Evolutionary conservation across 1,284 basidiomycete genomes (phyloP), one percentile per base, ranked within the genome.

Genomic region (Neolentinus lepideus): DNA sequence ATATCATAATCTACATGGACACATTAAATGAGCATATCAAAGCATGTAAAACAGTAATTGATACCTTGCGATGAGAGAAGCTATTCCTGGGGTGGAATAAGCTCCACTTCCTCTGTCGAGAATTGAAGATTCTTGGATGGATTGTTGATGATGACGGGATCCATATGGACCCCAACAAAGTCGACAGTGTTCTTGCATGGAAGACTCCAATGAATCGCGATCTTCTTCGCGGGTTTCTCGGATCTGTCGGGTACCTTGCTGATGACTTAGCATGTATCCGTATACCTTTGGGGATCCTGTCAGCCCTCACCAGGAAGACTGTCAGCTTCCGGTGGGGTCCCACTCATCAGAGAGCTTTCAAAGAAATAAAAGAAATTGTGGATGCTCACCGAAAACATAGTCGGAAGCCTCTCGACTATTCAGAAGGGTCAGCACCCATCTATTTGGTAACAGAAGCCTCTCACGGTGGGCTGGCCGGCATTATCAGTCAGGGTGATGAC

Each of bases 111-210:
- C 62, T 71, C 4, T 59, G 57, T 1, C 9, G 33, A 0, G 48
- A 61, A 27, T 45, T 69, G 19, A 66, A 65, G 19, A 57, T 72
- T 2, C 58, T 71, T 0, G 71, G 71, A 0, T 67, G 67, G 25
- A 56, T 69, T 8, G 57, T 73, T 3, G 62, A 66, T 10, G 59
- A 58, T 6, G 12, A 64, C 0, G 71, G 71, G 0, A 68, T 73
- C 11, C 38, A 51, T 1, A 67, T 69, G 59, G 69, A 71, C 26
- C 64, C 68, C 0, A 27, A 62, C 19, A 72, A 72, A 54, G 62
- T 69, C 0, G 64, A 69, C 26, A 52, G 33, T 9, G 60, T 72
- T 3, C 43, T 58, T 0, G 62, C 69, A 1, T 75, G 73, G 73
- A 62, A 64, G 48, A 55, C 56, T 0, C 67, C 67, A 0, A 65